A percentile compares a stretch with the other conserved stretches of the same genome.
phyloP scores from a whole-genome alignment of 1,284 basidiomycete genomes.

The Inonotus obliquus region DNA sequence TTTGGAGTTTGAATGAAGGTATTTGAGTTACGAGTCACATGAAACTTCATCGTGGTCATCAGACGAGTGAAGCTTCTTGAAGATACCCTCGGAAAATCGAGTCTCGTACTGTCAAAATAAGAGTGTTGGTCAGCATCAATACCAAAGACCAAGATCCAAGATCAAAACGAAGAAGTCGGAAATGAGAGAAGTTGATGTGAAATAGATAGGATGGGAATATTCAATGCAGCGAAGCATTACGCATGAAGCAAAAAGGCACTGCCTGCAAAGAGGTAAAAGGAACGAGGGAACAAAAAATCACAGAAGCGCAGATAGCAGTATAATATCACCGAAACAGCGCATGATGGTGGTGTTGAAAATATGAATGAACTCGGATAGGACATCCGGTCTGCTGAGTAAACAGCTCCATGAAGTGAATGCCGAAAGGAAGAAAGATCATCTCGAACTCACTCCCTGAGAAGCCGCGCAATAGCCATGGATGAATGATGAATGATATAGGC shows the following conservation, averaged over 20 bases:
- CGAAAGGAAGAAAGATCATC: too few species aligned
- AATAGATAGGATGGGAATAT: too few species aligned
- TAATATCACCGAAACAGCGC: background rate
- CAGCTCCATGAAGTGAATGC: too few species aligned
- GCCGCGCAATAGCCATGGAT: too few species aligned
- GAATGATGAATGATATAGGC: too few species aligned
- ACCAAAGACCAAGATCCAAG: background rate
- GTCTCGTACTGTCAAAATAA: slow-evolving; percentile 48
- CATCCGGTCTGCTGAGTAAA: too few species aligned
- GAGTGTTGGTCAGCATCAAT: background rate
- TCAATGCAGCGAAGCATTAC: background rate
- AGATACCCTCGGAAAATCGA: slow-evolving; percentile 70
- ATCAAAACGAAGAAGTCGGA: background rate
- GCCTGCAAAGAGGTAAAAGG: background rate
- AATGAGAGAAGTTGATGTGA: background rate
- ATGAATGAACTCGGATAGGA: too few species aligned
- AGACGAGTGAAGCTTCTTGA: slow-evolving; percentile 65
- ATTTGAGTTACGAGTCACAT: too few species aligned
- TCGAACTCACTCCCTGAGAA: too few species aligned
- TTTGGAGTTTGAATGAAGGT: too few species aligned
- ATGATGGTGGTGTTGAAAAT: background rate
- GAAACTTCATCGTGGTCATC: slow-evolving; percentile 8
- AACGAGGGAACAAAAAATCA: slow-evolving; percentile 5
- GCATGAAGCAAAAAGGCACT: too few species aligned
- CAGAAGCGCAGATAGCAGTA: background rate